Conservation (phyloP, 805 yeast species). For the Kodamaea nitidulidarum region DNA sequence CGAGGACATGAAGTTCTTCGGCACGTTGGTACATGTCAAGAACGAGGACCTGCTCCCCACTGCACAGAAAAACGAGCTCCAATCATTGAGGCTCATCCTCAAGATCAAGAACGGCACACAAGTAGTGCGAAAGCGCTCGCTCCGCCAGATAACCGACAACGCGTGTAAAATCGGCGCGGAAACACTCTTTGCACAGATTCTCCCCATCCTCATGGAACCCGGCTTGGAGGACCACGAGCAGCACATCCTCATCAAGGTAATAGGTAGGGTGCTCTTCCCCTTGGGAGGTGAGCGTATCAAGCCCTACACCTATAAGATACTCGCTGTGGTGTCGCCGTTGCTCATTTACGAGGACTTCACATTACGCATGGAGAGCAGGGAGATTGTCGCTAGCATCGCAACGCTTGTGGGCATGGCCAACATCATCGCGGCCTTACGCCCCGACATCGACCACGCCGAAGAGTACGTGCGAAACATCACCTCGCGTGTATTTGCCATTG, state of each 20-base stretch:
- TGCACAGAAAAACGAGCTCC: constrained; percentile 56
- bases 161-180: constrained; percentile 68
- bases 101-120: constrained; percentile 78
- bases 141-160: constrained; percentile 61
- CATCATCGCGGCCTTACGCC: constrained; percentile 73
- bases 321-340: constrained; percentile 74
- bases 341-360: constrained; percentile 73
- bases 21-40: constrained; percentile 41
- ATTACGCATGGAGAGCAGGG: constrained; percentile 76
- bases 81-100: constrained; percentile 59
- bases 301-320: constrained; percentile 70
- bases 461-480: constrained; percentile 76
- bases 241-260: constrained; percentile 71
- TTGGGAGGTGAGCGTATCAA: constrained; percentile 57
- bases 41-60: constrained; percentile 34
- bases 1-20: constrained; percentile 69
- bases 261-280: constrained; percentile 63
- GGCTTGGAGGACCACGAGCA: constrained; percentile 77
- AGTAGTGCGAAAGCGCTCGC: constrained; percentile 59
- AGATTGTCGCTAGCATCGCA: constrained; percentile 67
- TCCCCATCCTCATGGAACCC: constrained; percentile 73
- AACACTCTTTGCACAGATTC: constrained; percentile 60
- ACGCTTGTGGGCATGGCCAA: constrained; percentile 79
- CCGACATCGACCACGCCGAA: constrained; percentile 78
- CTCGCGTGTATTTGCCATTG: constrained; percentile 78